Evolutionary conservation across 768 basidiomycete species (phyloP), one percentile per base, ranked within the genome.

Genomic region (Suillus alpinus): DNA sequence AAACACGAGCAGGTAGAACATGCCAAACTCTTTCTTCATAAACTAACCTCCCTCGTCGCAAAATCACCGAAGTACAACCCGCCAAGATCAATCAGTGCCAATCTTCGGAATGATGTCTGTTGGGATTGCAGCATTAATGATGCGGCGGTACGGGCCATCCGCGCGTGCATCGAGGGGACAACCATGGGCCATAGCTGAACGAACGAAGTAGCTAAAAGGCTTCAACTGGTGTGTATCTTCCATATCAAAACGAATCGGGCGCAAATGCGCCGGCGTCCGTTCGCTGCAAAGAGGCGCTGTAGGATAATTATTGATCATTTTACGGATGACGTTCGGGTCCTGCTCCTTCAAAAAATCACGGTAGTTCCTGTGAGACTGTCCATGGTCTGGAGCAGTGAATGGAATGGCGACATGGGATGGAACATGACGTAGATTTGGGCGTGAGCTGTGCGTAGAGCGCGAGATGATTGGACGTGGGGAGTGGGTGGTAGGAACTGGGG

Each of bases 161-260:
- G 36, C 61, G 16, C 61, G 63, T 29, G 44, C 63, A 37, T 64
- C 61, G 4, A 64, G 61, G 14, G 63, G 61, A 23, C 61, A 61
- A 40, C 63, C 63, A 18, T 43, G 46, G 6, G 40, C 40, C 20
- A 55, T 3, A 3, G 63, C 63, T 6, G 32, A n/a, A n/a, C 44
- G 57, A 7, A 53, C 9, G 26, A 39, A 53, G 31, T 43, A 26
- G 47, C 56, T 43, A 39, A 62, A 18, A 13, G 40, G 41, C 32
- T 59, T 29, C 40, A 26, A 2, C 26, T 32, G 29, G 16, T 29
- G 16, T 8, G 23, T 40, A 43, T 62, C 40, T 8, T 37, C 47
- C 57, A 62, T 58, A 44, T 64, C 63, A 41, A 62, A 64, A 34
- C 56, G 52, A 16, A 64, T 39, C 0, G 63, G 63, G 18, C 57